Evolutionary conservation across 805 yeast species (phyloP), one percentile per base, ranked within the genome.

Genomic region (Osmozyma mogii): DNA sequence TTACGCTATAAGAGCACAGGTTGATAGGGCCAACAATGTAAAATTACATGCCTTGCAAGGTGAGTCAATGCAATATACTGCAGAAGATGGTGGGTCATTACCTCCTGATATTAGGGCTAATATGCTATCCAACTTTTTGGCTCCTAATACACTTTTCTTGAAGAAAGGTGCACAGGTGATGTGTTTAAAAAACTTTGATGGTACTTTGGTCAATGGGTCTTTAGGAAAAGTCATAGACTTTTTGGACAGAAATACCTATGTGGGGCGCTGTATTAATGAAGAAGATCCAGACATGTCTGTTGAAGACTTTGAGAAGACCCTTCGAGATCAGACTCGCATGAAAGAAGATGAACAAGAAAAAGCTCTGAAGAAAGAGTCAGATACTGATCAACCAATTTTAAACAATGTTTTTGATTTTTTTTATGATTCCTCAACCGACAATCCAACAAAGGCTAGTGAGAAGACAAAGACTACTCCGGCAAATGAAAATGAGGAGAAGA

Each of bases 81-180:
- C 67, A 5, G 37, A 30, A n/a, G 70, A 64, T 36, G 53, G 48
- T 15, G 53, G 52, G 2, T 34, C 44, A 3, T 5, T 42, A 37
- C 28, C 42, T 41, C 36, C 35, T 5, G 27, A 22, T 1, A 28
- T 29, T 7, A 26, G 34, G 23, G 29, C 28, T 3, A 19, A 25
- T 13, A 24, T 34, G 33, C 39, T 43, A 13, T 9, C 22, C 6
- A 43, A 43, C 25, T 43, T 43, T 23, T 33, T 43, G 30, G 45
- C 44, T 4, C 47, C 47, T 4, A 16, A 31, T 9, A 36, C 31
- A 22, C 31, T 43, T 15, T 30, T 36, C 18, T 58, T 92, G 40
- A 89, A 88, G 51, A 77, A 73, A 31, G 85, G 84, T 21, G 94
- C 96, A 0, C 98, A 92, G 54, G 96, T 92, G 2, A 88, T 92